phyloP scores from a whole-genome alignment of 2,329 filamentous ascomycete genomes.

The Colletotrichum godetiae region DNA sequence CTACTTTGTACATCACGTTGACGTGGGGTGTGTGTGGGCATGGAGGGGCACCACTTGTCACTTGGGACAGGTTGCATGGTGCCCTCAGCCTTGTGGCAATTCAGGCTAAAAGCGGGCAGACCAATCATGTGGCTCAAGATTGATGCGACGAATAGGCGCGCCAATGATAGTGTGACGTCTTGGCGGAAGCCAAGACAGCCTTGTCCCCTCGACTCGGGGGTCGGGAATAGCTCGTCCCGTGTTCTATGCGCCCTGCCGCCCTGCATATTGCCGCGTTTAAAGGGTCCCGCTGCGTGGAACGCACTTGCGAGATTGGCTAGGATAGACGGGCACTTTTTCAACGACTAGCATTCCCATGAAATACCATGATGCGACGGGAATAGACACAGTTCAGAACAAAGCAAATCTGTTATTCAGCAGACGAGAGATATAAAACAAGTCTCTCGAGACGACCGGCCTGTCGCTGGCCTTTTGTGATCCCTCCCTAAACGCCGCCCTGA shows the following conservation, averaged over 20 bases:
- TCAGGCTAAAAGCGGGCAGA: slow-evolving; percentile 31
- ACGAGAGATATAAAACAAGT: slow-evolving; percentile 9
- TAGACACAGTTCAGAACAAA: neutral
- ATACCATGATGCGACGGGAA: neutral
- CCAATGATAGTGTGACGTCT: slow-evolving; percentile 28
- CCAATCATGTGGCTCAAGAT: slow-evolving; percentile 17
- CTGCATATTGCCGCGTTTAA: neutral
- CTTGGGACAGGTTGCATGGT: slow-evolving; percentile 27
- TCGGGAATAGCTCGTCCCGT: slow-evolving; percentile 28
- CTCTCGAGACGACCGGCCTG: slow-evolving; percentile 20
- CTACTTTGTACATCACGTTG: slow-evolving; percentile 28
- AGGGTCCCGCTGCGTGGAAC: neutral
- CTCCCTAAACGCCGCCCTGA: slow-evolving; percentile 27
- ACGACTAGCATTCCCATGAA: neutral
- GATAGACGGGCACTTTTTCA: neutral
- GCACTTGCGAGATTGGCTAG: slow-evolving; percentile 5
- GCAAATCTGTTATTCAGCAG: neutral
- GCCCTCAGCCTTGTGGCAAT: slow-evolving; percentile 29
- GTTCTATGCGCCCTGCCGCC: slow-evolving; percentile 8
- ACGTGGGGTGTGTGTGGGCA: slow-evolving; percentile 31
- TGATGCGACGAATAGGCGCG: slow-evolving; percentile 24
- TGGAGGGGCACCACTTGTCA: slow-evolving; percentile 23
- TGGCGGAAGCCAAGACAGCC: slow-evolving; percentile 29
- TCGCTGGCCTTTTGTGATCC: slow-evolving; percentile 29
- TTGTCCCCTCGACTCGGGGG: slow-evolving; percentile 26